Evolutionary conservation across 1,284 basidiomycete species (phyloP).

Genomic region (Abortiporus biennis): DNA sequence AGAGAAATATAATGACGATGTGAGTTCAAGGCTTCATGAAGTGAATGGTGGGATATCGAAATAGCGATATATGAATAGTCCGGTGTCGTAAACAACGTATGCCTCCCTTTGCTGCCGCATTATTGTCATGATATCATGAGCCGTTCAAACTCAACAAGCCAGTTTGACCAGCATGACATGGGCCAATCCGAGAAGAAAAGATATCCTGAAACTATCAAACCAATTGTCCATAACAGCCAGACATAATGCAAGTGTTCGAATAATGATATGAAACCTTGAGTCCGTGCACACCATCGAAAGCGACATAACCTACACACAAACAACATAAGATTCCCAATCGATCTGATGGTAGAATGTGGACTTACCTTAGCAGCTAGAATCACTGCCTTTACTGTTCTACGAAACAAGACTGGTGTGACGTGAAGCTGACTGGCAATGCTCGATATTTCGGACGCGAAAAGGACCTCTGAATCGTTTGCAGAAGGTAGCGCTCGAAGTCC

Average conservation of each 20-base stretch:
- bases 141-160: conserved; percentile 10
- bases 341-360: conserved; percentile 7
- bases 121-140: neutral
- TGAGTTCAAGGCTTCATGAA: neutral
- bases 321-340: conserved; percentile 1
- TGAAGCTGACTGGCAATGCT: neutral
- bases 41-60: neutral
- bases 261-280: conserved; percentile 11
- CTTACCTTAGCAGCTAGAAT: conserved; percentile 41
- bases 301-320: conserved; percentile 23
- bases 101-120: neutral
- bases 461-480: neutral
- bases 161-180: conserved; percentile 29
- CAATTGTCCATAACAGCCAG: conserved; percentile 41
- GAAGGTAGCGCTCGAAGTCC: neutral
- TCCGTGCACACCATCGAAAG: conserved; percentile 28
- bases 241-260: conserved; percentile 22
- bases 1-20: neutral
- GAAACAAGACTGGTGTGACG: conserved; percentile 13
- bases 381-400: conserved; percentile 23
- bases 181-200: conserved; percentile 30
- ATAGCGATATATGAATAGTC: neutral
- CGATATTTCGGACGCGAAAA: neutral
- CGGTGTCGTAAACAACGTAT: neutral
- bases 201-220: conserved; percentile 32